Evolutionary conservation across 345 rosid genomes (phyloP), one percentile per base, ranked within the genome.

Genomic region (Conringia planisiliqua): DNA sequence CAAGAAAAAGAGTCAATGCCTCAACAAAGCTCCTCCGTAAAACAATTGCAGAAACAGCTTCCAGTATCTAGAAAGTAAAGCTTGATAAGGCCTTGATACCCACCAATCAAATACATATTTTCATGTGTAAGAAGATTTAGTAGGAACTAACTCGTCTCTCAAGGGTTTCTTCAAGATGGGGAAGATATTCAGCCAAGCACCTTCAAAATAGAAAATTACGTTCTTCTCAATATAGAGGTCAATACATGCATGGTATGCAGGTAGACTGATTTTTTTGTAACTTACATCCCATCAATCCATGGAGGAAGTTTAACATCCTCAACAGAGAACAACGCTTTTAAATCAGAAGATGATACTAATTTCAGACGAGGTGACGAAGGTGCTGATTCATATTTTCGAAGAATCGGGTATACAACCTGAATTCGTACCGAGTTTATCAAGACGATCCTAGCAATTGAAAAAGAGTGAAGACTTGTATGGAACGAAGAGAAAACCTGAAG

Each of bases 161-260:
- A 72, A 95, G 88, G 27, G 83, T 81, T 82, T 90, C 91, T 82
- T 95, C 99, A 4, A 92, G 90, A 82, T 86, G 89, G 10, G 99
- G 99, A 79, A 95, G 98, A 87, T 92, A 95, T 82, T 95, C 99
- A 60, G 99, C 99, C 90, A 95, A 83, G 80, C 98, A 95, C 98
- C 99, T 95, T 76, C 42, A 66, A 75, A 69, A 68, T 72, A 75
- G n/a, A 61, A 26, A 67, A 17, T 18, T 32, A 76, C 7, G 9
- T 4, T 30, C 44, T 11, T 39, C 46, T 46, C 47, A 66, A 35
- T 13, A 50, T 14, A 58, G 7, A 2, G 16, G 32, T 7, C 5
- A 30, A 24, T 16, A 78, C 33, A 59, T 36, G 36, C 14, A 58
- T 29, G 33, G 20, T 47, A 38, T 58, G 69, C 29, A 84, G 36